Evolutionary conservation across 1,139 yeast species (phyloP).

Genomic region (Candida anutae): DNA sequence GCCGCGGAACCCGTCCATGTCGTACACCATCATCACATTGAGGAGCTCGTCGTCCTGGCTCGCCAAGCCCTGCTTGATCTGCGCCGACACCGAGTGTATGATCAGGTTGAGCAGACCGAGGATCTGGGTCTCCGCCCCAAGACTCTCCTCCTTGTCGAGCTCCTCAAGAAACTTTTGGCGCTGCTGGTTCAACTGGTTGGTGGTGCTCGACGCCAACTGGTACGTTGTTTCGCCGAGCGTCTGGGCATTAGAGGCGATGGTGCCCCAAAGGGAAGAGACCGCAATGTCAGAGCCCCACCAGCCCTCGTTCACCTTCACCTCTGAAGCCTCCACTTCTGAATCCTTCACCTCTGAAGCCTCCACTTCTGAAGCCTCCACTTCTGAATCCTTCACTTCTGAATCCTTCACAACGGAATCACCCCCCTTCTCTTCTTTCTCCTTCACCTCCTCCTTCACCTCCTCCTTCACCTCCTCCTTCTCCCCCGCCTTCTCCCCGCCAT

Average conservation of each 20-base stretch:
- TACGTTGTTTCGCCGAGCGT: slow-evolving; percentile 35
- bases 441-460: slow-evolving; percentile 6
- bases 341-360: not conserved
- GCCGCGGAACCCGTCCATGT: slow-evolving; percentile 61
- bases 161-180: slow-evolving; percentile 31
- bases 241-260: slow-evolving; percentile 40
- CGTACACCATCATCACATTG: slow-evolving; percentile 58
- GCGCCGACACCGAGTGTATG: slow-evolving; percentile 31
- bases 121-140: slow-evolving; percentile 21
- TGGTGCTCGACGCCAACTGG: slow-evolving; percentile 35
- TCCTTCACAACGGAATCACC: slow-evolving; percentile 2
- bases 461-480: slow-evolving; percentile 1
- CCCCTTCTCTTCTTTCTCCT: slow-evolving; percentile 5
- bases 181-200: slow-evolving; percentile 36
- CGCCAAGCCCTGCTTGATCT: slow-evolving; percentile 53
- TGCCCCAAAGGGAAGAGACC: slow-evolving; percentile 64
- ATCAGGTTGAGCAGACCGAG: slow-evolving; percentile 30
- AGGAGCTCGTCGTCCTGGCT: slow-evolving; percentile 54
- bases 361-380: too few species aligned
- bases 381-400: not conserved
- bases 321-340: too few species aligned
- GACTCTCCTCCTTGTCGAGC: slow-evolving; percentile 8
- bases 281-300: slow-evolving; percentile 77
- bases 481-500: slow-evolving; percentile 11
- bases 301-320: too few species aligned